Evolutionary conservation across 2,329 filamentous ascomycete species (phyloP).

Genomic region (Paraconiothyrium brasiliense): DNA sequence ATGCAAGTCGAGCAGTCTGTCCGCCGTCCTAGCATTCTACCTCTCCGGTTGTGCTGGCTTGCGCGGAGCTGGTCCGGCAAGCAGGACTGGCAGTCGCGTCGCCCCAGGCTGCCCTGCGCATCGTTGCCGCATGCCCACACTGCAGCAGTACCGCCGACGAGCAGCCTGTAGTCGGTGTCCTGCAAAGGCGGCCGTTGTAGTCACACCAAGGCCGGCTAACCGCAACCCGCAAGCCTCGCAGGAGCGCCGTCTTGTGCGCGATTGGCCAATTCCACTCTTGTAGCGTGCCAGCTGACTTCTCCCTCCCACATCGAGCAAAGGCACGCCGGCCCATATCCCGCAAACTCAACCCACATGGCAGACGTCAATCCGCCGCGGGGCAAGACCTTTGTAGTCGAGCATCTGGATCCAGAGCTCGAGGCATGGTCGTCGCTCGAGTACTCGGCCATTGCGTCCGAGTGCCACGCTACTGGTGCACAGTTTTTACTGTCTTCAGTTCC

Average conservation of each 20-base stretch:
- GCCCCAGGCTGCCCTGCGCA: conserved; percentile 13
- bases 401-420: conserved; percentile 93
- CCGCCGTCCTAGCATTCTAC: conserved; percentile 15
- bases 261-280: conserved; percentile 35
- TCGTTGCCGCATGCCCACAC: background rate
- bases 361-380: conserved; percentile 29
- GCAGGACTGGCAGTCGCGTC: conserved; percentile 8
- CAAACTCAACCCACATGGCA: conserved; percentile 36
- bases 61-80: conserved; percentile 5
- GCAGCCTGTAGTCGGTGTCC: conserved; percentile 11
- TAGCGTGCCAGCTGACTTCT: conserved; percentile 29
- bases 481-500: conserved; percentile 89
- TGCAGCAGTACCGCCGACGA: conserved; percentile 5
- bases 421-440: conserved; percentile 96
- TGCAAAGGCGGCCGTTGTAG: conserved; percentile 15
- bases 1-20: conserved; percentile 14
- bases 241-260: conserved; percentile 9
- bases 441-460: conserved; percentile 84
- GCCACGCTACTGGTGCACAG: conserved; percentile 68
- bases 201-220: conserved; percentile 3
- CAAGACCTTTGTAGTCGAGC: conserved; percentile 93
- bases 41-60: background rate
- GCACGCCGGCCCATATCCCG: conserved; percentile 27
- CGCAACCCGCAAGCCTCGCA: conserved; percentile 1
- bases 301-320: conserved; percentile 28